phyloP scores from a whole-genome alignment of 2,329 filamentous ascomycete genomes.

The Pestalotiopsis sp. region DNA sequence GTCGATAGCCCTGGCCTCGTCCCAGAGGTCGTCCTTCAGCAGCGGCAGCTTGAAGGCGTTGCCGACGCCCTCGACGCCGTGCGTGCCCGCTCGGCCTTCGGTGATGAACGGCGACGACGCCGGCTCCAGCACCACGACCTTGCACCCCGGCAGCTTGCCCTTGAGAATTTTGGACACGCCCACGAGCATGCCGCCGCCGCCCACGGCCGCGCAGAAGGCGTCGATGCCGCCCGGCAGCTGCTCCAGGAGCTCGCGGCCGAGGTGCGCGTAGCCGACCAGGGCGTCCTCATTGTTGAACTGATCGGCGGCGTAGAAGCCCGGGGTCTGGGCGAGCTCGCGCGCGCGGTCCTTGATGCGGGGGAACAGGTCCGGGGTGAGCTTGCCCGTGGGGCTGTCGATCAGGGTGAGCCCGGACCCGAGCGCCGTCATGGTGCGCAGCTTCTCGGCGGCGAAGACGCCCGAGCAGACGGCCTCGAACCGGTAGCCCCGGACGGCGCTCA shows the following conservation, averaged over 20 bases:
- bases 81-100: neutral
- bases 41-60: neutral
- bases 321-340: neutral
- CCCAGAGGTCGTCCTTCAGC: neutral
- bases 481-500: conserved; percentile 5
- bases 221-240: conserved; percentile 1
- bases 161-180: conserved; percentile 3
- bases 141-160: neutral
- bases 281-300: conserved; percentile 1
- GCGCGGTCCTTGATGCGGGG: neutral
- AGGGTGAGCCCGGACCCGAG: neutral
- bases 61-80: conserved; percentile 4
- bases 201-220: neutral
- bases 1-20: neutral
- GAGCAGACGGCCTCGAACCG: conserved; percentile 5
- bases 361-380: conserved; percentile 4
- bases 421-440: conserved; percentile 7
- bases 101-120: neutral
- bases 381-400: neutral
- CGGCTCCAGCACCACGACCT: conserved; percentile 3
- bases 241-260: neutral
- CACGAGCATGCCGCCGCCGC: conserved; percentile 1
- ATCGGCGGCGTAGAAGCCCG: neutral
- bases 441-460: neutral
- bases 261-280: neutral